These are phyloP conservation scores for Symbiodinium pilosum DNA, from an alignment of 73 alveolate genomes.

Conservation along the genomic window DNA sequence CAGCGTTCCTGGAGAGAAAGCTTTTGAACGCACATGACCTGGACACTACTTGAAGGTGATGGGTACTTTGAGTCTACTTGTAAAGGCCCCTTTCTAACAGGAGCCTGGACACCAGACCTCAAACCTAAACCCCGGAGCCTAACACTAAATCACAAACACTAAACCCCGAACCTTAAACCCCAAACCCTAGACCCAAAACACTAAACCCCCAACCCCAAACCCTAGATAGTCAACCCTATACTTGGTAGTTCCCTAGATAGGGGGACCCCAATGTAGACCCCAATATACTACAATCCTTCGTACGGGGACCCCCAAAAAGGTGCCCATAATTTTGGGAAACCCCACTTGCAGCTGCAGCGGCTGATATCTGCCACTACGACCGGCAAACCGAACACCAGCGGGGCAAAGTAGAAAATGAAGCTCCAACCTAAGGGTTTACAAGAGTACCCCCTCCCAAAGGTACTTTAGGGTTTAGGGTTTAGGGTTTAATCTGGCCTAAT, in stretches of 20 bases:
- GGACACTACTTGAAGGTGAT: no score
- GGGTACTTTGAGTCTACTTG: no score
- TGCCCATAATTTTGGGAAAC: neutral
- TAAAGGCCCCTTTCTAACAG: no score
- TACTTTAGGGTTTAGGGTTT: neutral
- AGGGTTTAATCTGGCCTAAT: neutral
- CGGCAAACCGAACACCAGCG: constrained; percentile 73
- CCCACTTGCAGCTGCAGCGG: neutral
- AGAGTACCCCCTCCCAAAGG: neutral
- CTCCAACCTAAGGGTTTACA: constrained; percentile 22
- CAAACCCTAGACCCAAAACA: neutral
- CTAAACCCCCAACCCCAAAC: neutral
- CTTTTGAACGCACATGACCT: no score
- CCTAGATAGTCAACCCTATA: neutral
- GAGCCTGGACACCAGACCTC: neutral
- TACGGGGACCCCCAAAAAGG: no score
- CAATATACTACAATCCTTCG: no score
- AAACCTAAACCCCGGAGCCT: neutral
- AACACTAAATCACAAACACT: neutral
- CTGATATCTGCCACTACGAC: constrained; percentile 58
- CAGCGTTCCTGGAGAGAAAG: no score
- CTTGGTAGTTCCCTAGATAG: neutral
- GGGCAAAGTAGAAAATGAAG: constrained; percentile 78
- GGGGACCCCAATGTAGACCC: neutral
- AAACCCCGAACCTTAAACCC: neutral